A percentile compares a stretch with the other conserved stretches of the same genome.
Conservation (phyloP, 2,329 filamentous ascomycete species). For the Apiospora sp. region DNA sequence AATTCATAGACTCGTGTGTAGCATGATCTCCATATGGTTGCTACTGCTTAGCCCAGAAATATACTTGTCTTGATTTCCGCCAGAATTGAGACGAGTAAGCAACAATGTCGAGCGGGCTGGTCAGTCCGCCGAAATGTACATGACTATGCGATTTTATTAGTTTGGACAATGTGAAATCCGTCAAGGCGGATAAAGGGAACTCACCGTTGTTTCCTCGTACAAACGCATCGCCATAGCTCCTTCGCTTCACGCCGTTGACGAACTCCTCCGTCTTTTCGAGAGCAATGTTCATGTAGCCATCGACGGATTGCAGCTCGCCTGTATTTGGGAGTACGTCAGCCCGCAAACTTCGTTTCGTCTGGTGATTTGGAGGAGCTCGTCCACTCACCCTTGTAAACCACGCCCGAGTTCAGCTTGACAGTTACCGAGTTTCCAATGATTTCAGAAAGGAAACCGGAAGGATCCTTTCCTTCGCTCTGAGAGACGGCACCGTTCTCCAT, state of each 20-base stretch:
- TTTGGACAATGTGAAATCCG: neutral
- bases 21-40: neutral
- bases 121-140: slow-evolving; percentile 75
- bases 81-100: slow-evolving; percentile 14
- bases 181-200: slow-evolving; percentile 31
- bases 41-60: neutral
- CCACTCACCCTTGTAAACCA: slow-evolving; percentile 88
- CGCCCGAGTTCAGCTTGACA: slow-evolving; percentile 98
- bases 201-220: slow-evolving; percentile 94
- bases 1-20: neutral
- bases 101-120: slow-evolving; percentile 34
- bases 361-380: neutral
- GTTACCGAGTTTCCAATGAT: slow-evolving; percentile 95
- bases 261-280: slow-evolving; percentile 95
- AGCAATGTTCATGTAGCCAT: slow-evolving; percentile 99
- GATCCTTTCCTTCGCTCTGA: slow-evolving; percentile 83
- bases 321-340: slow-evolving; percentile 11
- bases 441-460: slow-evolving; percentile 89
- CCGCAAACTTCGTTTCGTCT: neutral
- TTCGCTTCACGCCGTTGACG: slow-evolving; percentile 82
- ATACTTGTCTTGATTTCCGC: neutral
- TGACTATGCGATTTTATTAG: slow-evolving; percentile 55
- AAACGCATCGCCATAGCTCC: slow-evolving; percentile 92
- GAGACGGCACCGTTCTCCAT: slow-evolving; percentile 78
- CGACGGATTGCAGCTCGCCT: slow-evolving; percentile 96